Percentiles rank a stretch among this genome's conserved stretches.
These are phyloP conservation scores for Closterium sp. DNA, from an alignment of 139 green algal species.

Conservation along the genomic window DNA sequence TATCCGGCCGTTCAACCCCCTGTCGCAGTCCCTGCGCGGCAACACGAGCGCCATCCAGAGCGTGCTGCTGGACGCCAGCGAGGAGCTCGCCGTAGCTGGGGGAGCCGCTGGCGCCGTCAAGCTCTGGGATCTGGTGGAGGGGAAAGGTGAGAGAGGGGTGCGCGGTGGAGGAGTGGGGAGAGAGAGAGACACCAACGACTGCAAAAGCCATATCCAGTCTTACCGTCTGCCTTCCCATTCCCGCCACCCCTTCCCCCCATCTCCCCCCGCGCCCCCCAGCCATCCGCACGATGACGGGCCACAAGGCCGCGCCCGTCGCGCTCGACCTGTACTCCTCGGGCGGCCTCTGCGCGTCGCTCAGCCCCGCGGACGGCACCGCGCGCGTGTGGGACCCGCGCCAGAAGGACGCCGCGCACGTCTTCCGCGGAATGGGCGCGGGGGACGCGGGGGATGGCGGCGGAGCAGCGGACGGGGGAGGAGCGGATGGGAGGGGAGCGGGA, in stretches of 20 bases:
- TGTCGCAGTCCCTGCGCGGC: slow-evolving; percentile 13
- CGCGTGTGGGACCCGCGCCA: slow-evolving; percentile 78
- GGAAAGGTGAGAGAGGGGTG: neutral
- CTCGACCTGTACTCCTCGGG: neutral
- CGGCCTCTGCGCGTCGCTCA: slow-evolving; percentile 52
- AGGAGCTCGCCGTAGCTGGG: neutral
- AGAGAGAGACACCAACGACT: neutral
- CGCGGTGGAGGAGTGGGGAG: neutral
- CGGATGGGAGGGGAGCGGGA: neutral
- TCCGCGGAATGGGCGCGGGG: neutral
- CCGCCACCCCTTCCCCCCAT: neutral
- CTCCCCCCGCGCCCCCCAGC: neutral
- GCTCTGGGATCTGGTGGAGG: slow-evolving; percentile 17
- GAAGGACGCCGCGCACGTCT: slow-evolving; percentile 70
- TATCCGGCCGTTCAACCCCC: no score
- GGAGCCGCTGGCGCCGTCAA: neutral
- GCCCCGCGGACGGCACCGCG: slow-evolving; percentile 76
- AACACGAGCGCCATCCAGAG: slow-evolving; percentile 18
- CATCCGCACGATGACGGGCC: neutral
- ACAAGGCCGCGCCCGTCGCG: neutral
- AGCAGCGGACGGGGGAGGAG: neutral
- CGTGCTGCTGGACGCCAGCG: slow-evolving; percentile 1
- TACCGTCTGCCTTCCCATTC: neutral
- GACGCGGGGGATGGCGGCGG: neutral
- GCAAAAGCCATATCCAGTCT: neutral